A percentile compares a stretch with the other conserved stretches of the same genome.
Evolutionary conservation across 129 eudicot species (phyloP).

Genomic region (Solidago caesia): DNA sequence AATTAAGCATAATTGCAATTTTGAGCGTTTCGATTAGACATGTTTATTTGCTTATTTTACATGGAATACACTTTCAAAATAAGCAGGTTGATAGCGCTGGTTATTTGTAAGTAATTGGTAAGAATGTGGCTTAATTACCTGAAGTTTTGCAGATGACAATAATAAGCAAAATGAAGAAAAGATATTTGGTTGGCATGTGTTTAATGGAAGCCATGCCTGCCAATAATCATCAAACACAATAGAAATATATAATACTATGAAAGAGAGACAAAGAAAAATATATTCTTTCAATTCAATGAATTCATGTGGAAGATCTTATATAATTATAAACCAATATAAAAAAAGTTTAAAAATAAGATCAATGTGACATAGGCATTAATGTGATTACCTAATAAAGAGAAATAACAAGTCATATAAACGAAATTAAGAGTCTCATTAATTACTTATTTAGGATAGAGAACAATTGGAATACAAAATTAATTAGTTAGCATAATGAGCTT

Average conservation of each 20-base stretch:
- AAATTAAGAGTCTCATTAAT: neutral
- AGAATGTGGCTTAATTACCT: neutral
- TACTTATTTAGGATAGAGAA: neutral
- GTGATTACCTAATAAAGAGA: neutral
- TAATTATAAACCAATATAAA: neutral
- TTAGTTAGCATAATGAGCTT: neutral
- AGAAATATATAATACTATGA: no score
- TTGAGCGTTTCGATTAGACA: no score
- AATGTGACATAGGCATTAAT: constrained; percentile 2
- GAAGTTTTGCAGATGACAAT: constrained; percentile 20
- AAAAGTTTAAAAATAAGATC: neutral
- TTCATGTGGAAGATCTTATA: neutral
- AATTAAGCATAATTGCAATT: no score
- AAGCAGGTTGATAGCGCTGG: no score
- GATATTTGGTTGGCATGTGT: constrained; percentile 11
- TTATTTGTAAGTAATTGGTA: neutral
- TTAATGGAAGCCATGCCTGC: no score
- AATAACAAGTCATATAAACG: neutral
- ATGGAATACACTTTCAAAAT: no score
- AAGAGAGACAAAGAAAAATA: no score
- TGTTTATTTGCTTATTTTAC: no score
- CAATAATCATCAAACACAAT: no score
- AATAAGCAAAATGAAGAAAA: constrained; percentile 18
- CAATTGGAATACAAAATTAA: neutral
- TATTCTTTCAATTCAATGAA: no score